Evolutionary conservation across 1,284 basidiomycete genomes (phyloP).

Genomic region (Vanrija humicola): DNA sequence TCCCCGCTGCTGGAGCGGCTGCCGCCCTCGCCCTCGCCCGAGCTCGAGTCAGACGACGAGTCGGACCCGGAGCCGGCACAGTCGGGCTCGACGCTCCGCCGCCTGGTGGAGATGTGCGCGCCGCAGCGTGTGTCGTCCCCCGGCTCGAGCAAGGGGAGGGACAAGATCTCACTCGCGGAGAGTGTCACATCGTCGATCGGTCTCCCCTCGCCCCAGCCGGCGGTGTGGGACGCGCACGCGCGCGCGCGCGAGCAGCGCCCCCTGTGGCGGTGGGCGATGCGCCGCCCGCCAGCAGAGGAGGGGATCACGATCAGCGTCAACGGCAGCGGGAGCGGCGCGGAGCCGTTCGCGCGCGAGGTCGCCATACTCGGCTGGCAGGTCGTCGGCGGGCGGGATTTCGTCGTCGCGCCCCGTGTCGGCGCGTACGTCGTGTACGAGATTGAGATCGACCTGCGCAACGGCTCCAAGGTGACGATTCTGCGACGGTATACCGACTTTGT

Average conservation of each 20-base stretch:
- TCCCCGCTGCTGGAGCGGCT: slow-evolving; percentile 1
- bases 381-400: slow-evolving; percentile 38
- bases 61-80: neutral
- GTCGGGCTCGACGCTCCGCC: neutral
- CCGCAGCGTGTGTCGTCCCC: neutral
- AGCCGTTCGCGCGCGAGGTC: slow-evolving; percentile 34
- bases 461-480: slow-evolving; percentile 31
- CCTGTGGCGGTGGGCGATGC: neutral
- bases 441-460: slow-evolving; percentile 30
- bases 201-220: too few species aligned
- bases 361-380: slow-evolving; percentile 38
- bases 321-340: neutral
- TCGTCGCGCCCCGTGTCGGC: slow-evolving; percentile 32
- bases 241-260: neutral
- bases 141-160: too few species aligned
- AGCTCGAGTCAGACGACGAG: neutral
- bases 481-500: slow-evolving; percentile 44
- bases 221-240: neutral
- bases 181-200: too few species aligned
- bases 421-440: slow-evolving; percentile 48
- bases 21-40: slow-evolving; percentile 3
- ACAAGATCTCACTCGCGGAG: too few species aligned
- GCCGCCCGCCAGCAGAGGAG: neutral
- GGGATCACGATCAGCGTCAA: neutral
- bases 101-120: neutral